These are phyloP conservation scores for Plantago lanceolata DNA, from an alignment of 305 asterid species.

Conservation along the genomic window DNA sequence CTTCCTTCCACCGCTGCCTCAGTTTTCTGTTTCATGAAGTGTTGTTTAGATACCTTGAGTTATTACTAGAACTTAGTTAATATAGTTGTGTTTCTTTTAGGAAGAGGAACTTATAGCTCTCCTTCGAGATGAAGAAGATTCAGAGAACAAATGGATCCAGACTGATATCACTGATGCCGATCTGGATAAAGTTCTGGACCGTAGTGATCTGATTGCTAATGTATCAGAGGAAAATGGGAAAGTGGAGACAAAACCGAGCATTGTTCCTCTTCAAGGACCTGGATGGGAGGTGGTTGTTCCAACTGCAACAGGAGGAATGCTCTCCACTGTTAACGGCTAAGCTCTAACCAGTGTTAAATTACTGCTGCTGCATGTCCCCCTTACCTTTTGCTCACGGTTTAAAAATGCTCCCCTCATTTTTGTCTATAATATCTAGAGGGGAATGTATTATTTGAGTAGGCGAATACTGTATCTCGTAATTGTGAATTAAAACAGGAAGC, in stretches of 20 bases:
- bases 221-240: slow-evolving; percentile 22
- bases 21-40: no score
- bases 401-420: background rate
- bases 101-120: slow-evolving; percentile 79
- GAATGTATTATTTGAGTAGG: background rate
- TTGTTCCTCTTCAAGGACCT: slow-evolving; percentile 68
- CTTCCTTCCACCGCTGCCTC: background rate
- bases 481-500: background rate
- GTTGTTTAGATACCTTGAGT: no score
- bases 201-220: slow-evolving; percentile 52
- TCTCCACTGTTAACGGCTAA: slow-evolving; percentile 65
- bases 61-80: background rate
- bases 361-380: background rate
- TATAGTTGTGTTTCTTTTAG: slow-evolving; percentile 30
- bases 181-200: slow-evolving; percentile 65
- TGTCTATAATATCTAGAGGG: background rate
- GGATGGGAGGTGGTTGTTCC: slow-evolving; percentile 98
- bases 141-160: slow-evolving; percentile 71
- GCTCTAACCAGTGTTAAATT: background rate
- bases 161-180: slow-evolving; percentile 68
- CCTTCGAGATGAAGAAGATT: slow-evolving; percentile 57
- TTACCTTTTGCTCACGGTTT: background rate
- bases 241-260: slow-evolving; percentile 6
- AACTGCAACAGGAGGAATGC: slow-evolving; percentile 67
- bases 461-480: background rate